Evolutionary conservation across 108 stramenopile genomes (phyloP), one percentile per base, ranked within the genome.

Genomic region (Skeletonema grethae): DNA sequence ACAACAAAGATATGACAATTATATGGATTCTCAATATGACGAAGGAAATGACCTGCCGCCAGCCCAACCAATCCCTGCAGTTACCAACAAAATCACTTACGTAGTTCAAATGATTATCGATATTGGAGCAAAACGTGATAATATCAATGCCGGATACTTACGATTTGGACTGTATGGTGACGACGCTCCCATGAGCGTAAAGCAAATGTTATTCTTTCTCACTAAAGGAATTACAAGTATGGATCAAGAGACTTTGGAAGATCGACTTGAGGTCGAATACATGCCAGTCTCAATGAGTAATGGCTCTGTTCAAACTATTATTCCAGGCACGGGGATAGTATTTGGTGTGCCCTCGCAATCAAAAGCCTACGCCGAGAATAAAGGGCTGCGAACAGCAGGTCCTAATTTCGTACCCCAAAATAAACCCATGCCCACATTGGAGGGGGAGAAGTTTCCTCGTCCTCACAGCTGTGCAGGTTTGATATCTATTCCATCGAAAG

Each of bases 261-360:
- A 88, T 70, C 78, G 79, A 16, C 75, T 83, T 56, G 85, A 83
- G 56, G 56, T 57, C 8, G 56, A 57, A 8, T 24, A 24, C 56
- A 57, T 57, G 15, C 56, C 56, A 24, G 56, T 57, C 24, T 57
- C 56, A 28, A 25, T 57, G 56, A 11, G 56, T 12, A 57, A 57
- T 57, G 56, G 56, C 8, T 84, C 84, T 3, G 63, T 73, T 13
- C 38, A 84, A 32, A 63, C 39, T 7, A 80, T 89, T 67, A 73
- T 63, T n/a, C 88, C 88, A 1, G 59, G 67, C n/a, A 10, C 74
- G 43, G 41, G 72, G 34, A 46, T 89, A 24, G 84, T 85, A n/a
- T 84, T 89, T 77, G 88, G 88, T 30, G 61, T 89, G 16, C 88
- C 88, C 16, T 66, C 58, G 8, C 88, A 89, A 69, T 58, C 85